phyloP scores from a whole-genome alignment of 257 asterid genomes.

The Anisodus acutangulus region DNA sequence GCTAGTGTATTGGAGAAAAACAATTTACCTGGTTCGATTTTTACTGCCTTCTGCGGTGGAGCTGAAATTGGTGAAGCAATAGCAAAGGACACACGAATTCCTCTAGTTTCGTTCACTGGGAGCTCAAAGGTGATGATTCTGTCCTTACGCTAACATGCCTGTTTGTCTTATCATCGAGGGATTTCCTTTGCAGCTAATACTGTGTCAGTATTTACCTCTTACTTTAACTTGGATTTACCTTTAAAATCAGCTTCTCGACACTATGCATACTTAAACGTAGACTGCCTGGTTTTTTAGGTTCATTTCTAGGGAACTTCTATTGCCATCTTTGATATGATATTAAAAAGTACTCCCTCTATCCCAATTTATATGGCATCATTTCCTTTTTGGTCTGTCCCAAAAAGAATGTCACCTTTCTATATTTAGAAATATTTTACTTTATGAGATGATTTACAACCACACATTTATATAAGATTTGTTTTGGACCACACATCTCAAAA shows the following conservation, averaged over 20 bases:
- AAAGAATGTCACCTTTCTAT: too few species aligned
- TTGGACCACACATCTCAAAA: too few species aligned
- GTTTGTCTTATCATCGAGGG: background rate
- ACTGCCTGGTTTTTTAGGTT: background rate
- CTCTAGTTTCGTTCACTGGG: conserved; percentile 93
- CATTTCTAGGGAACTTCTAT: conserved; percentile 4
- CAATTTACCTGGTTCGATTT: conserved; percentile 91
- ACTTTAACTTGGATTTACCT: background rate
- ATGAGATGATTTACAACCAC: too few species aligned
- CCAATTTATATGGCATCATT: too few species aligned
- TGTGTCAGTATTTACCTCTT: background rate
- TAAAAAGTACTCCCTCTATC: background rate
- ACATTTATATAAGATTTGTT: too few species aligned
- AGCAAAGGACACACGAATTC: conserved; percentile 83
- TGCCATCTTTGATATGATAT: background rate
- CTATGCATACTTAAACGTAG: background rate
- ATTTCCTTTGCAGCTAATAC: conserved; percentile 5
- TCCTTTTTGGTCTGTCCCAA: too few species aligned
- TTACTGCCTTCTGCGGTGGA: conserved; percentile 94
- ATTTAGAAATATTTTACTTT: too few species aligned
- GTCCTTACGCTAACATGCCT: background rate
- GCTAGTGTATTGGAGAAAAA: conserved; percentile 89
- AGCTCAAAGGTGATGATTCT: conserved; percentile 73
- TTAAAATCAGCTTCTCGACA: background rate
- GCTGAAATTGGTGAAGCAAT: conserved; percentile 95